These are phyloP conservation scores for Colletotrichum viniferum DNA, from an alignment of 2,329 filamentous ascomycete species.

Conservation along the genomic window DNA sequence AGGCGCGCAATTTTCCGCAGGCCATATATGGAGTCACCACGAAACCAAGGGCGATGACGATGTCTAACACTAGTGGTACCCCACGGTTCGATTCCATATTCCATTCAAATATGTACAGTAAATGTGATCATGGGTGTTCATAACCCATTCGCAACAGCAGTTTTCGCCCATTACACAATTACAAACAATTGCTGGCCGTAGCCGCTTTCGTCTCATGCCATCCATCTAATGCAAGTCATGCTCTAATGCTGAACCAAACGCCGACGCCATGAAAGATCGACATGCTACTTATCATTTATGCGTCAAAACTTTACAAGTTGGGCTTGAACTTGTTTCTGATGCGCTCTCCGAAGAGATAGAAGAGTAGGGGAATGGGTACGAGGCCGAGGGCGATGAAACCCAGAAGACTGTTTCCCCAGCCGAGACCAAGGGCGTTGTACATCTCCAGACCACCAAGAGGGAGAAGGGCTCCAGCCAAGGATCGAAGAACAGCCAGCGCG, in stretches of 20 bases:
- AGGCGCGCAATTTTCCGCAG: neutral
- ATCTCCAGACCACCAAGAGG: constrained; percentile 42
- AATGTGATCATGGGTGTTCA: neutral
- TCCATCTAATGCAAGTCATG: neutral
- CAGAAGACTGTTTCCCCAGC: constrained; percentile 48
- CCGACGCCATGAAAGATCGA: neutral
- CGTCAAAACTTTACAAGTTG: neutral
- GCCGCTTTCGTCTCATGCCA: neutral
- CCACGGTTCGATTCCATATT: neutral
- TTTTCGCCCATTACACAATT: neutral
- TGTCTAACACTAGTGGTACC: neutral
- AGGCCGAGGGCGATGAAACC: constrained; percentile 41
- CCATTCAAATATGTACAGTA: neutral
- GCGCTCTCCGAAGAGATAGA: constrained; percentile 40
- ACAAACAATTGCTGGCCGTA: neutral
- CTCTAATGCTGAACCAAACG: neutral
- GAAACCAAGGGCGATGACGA: neutral
- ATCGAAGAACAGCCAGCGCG: constrained; percentile 41
- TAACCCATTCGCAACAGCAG: neutral
- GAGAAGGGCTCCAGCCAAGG: constrained; percentile 40
- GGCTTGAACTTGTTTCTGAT: constrained; percentile 31
- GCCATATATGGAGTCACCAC: neutral
- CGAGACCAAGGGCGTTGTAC: constrained; percentile 41
- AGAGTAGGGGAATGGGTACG: constrained; percentile 41
- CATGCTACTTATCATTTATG: neutral